These are phyloP conservation scores for Phytophthora palmivora DNA, from an alignment of 352 stramenopile species.

Conservation along the genomic window DNA sequence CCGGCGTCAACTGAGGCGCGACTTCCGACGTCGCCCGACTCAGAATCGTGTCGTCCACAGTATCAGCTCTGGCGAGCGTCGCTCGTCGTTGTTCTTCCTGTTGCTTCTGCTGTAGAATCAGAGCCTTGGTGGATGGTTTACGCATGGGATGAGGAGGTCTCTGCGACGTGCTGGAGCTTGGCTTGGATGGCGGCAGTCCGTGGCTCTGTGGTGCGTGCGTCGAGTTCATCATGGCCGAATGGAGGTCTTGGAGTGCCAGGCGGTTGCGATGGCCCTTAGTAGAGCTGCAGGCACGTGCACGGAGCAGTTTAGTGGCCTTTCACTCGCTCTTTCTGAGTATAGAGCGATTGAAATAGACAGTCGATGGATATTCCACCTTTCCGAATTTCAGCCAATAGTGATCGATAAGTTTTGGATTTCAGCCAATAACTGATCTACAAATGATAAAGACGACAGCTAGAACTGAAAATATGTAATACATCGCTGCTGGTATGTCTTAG, in stretches of 20 bases:
- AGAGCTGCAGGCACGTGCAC: slow-evolving; percentile 6
- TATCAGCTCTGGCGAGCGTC: slow-evolving; percentile 51
- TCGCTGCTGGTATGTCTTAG: no score
- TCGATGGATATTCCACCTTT: slow-evolving; percentile 11
- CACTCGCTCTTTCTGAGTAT: slow-evolving; percentile 31
- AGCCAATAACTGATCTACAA: no score
- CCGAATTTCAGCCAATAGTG: slow-evolving; percentile 5
- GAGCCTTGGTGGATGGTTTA: slow-evolving; percentile 55
- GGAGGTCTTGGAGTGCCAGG: slow-evolving; percentile 15
- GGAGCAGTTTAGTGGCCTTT: slow-evolving; percentile 15
- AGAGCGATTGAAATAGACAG: slow-evolving; percentile 27
- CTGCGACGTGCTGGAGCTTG: slow-evolving; percentile 3
- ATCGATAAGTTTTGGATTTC: no score
- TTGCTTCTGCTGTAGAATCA: slow-evolving; percentile 55
- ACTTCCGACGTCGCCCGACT: slow-evolving; percentile 25
- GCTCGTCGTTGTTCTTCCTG: slow-evolving; percentile 31
- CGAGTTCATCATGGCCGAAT: slow-evolving; percentile 28
- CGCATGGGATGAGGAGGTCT: slow-evolving; percentile 27
- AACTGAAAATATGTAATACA: no score
- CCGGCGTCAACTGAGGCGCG: slow-evolving; percentile 13
- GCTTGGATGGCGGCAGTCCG: slow-evolving; percentile 16
- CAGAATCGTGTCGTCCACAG: slow-evolving; percentile 44
- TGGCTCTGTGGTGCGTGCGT: slow-evolving; percentile 9
- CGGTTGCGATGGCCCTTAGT: slow-evolving; percentile 18
- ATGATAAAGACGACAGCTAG: no score